Percentiles rank a stretch among this genome's conserved stretches.
Evolutionary conservation across 768 basidiomycete species (phyloP).

Genomic region (Pulveroboletus sp.): DNA sequence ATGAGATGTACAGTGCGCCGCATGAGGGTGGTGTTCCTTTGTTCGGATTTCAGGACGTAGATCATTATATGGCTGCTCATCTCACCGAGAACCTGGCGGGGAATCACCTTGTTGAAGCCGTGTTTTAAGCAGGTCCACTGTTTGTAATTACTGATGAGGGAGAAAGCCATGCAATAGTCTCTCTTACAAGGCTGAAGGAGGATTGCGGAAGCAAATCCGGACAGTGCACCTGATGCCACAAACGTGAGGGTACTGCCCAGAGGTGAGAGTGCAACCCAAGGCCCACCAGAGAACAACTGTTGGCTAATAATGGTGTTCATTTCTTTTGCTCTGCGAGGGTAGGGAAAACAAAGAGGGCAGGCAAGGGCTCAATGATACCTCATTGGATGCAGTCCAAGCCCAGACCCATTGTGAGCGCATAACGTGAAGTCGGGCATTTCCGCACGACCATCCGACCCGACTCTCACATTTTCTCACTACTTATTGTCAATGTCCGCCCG

Average conservation of each 20-base stretch:
- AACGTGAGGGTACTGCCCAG: background rate
- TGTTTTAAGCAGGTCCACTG: constrained; percentile 92
- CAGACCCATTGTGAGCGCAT: too few relatives aligned
- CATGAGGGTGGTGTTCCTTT: constrained; percentile 40
- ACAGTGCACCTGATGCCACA: constrained; percentile 56
- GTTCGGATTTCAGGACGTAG: background rate
- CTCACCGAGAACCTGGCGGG: constrained; percentile 36
- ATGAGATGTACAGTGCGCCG: constrained; percentile 54
- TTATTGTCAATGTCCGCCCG: too few relatives aligned
- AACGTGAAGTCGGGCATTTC: too few relatives aligned
- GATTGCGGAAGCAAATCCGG: constrained; percentile 72
- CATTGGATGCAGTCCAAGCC: too few relatives aligned
- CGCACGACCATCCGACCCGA: too few relatives aligned
- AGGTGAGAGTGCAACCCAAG: background rate
- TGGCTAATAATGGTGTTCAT: constrained; percentile 24
- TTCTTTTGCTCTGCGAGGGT: too few relatives aligned
- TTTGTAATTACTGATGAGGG: background rate
- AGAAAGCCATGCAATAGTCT: background rate
- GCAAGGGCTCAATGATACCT: too few relatives aligned
- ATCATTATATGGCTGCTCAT: background rate
- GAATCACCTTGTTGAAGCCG: constrained; percentile 80
- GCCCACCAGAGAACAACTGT: constrained; percentile 29
- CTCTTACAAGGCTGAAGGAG: constrained; percentile 72
- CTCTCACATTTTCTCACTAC: too few relatives aligned
- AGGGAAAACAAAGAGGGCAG: too few relatives aligned